These are phyloP conservation scores for Leccinum rimulosum DNA, from an alignment of 768 basidiomycete genomes.

Conservation along the genomic window DNA sequence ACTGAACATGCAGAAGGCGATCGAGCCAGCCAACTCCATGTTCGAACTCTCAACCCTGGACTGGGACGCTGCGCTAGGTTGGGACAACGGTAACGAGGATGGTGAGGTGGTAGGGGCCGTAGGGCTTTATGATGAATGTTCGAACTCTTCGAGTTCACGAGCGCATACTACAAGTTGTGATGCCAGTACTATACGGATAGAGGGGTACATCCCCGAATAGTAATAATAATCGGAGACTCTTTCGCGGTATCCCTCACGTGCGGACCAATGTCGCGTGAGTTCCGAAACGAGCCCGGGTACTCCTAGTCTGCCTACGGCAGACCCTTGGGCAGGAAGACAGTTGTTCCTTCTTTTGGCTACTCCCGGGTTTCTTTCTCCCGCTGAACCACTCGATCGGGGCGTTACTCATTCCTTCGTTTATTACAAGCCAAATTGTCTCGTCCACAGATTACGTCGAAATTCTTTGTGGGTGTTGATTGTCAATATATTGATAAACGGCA, in stretches of 20 bases:
- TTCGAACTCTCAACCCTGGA: neutral
- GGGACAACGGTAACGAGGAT: neutral
- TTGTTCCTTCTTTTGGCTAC: too few relatives aligned
- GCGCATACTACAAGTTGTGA: neutral
- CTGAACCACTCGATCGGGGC: too few relatives aligned
- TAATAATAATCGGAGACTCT: too few relatives aligned
- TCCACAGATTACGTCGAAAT: too few relatives aligned
- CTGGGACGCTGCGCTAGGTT: neutral
- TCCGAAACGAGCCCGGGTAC: too few relatives aligned
- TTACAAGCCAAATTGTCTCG: neutral
- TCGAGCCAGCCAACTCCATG: neutral
- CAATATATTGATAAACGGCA: neutral
- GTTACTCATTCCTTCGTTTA: neutral
- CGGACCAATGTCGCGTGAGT: too few relatives aligned
- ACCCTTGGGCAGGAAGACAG: too few relatives aligned
- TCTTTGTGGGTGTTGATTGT: neutral
- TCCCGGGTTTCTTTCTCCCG: too few relatives aligned
- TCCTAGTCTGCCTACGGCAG: too few relatives aligned
- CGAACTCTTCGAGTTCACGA: neutral
- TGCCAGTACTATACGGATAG: neutral
- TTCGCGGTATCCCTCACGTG: too few relatives aligned
- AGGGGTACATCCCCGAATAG: neutral
- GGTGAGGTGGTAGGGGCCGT: neutral
- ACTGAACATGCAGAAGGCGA: conserved; percentile 17
- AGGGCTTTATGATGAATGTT: neutral